Evolutionary conservation across 1,284 basidiomycete genomes (phyloP).

Genomic region (Vanrija sp.): DNA sequence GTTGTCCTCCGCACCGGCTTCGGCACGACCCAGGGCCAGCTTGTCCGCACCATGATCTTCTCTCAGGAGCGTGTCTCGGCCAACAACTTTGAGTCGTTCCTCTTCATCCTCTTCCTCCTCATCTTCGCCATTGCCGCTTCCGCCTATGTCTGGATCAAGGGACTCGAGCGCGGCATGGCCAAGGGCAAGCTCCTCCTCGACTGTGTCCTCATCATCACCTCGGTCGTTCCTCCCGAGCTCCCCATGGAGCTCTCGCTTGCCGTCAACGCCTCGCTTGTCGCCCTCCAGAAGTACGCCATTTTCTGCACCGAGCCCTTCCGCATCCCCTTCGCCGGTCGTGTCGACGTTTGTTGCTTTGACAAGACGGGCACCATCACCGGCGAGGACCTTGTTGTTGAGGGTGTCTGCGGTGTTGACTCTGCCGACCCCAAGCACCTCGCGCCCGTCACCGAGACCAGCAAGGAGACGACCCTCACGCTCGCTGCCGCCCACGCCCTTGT

Average conservation of each 20-base stretch:
- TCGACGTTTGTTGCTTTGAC: constrained; percentile 96
- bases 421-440: constrained; percentile 65
- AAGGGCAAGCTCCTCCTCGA: constrained; percentile 89
- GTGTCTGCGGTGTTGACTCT: constrained; percentile 73
- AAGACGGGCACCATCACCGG: constrained; percentile 97
- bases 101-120: constrained; percentile 93
- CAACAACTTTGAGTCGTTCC: constrained; percentile 87
- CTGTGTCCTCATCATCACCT: constrained; percentile 90
- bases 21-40: constrained; percentile 90
- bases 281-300: constrained; percentile 87
- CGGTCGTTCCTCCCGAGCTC: constrained; percentile 89
- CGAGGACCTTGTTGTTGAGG: constrained; percentile 89
- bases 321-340: constrained; percentile 85
- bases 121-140: constrained; percentile 93
- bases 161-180: constrained; percentile 84
- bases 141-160: constrained; percentile 94
- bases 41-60: constrained; percentile 96
- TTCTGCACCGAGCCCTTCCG: constrained; percentile 98
- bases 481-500: constrained; percentile 95
- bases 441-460: constrained; percentile 68
- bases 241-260: constrained; percentile 95
- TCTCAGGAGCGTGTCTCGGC: constrained; percentile 90
- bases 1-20: constrained; percentile 92
- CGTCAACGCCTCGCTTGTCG: constrained; percentile 89
- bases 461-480: constrained; percentile 80